Evolutionary conservation across 1,284 basidiomycete genomes (phyloP).

Genomic region (Leccinum angustisporum): DNA sequence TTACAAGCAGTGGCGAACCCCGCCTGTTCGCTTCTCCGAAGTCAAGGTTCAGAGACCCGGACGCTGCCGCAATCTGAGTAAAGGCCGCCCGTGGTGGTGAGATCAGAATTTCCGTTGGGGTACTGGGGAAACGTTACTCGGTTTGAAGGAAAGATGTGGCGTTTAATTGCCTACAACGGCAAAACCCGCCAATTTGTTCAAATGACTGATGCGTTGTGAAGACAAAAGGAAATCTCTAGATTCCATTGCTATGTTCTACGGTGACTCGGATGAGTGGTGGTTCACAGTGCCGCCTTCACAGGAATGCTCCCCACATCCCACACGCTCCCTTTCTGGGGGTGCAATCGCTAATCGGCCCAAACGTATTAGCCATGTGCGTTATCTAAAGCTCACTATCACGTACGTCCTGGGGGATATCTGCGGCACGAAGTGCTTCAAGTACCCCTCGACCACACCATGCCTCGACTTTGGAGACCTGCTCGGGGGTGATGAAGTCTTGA

Average conservation of each 20-base stretch:
- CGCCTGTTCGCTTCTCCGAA: slow-evolving; percentile 6
- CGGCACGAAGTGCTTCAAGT: slow-evolving; percentile 46
- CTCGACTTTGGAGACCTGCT: slow-evolving; percentile 64
- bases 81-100: not conserved
- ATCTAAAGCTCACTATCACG: slow-evolving; percentile 17
- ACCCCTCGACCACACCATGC: slow-evolving; percentile 59
- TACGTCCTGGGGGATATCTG: slow-evolving; percentile 44
- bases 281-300: slow-evolving; percentile 15
- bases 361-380: slow-evolving; percentile 5
- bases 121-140: not conserved
- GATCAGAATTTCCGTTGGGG: slow-evolving; percentile 1
- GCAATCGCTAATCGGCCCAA: slow-evolving; percentile 31
- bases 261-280: not conserved
- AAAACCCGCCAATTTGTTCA: slow-evolving; percentile 1
- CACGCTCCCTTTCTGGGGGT: slow-evolving; percentile 40
- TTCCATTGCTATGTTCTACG: slow-evolving; percentile 1
- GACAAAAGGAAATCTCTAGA: slow-evolving; percentile 2
- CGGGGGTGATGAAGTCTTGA: slow-evolving; percentile 76
- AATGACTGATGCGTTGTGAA: not conserved
- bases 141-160: slow-evolving; percentile 27
- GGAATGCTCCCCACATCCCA: slow-evolving; percentile 31
- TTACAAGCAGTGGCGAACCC: not conserved
- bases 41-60: slow-evolving; percentile 3
- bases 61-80: slow-evolving; percentile 5
- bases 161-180: slow-evolving; percentile 21